Base-by-base conservation (phyloP, 2,329 filamentous ascomycete species). In the Corniculantispora saksenae region DNA sequence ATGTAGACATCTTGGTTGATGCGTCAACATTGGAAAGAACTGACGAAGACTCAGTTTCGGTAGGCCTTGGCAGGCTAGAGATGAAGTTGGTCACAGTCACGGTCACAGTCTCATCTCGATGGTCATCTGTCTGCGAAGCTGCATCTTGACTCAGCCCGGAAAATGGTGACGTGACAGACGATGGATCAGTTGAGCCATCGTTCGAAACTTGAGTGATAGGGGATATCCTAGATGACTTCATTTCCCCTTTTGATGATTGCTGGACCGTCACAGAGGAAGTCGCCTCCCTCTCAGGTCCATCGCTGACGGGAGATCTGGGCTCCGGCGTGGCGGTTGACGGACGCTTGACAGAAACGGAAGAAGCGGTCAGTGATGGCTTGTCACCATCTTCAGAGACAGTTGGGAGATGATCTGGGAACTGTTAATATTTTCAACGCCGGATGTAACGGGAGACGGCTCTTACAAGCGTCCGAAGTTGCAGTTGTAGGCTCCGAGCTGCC, bases 1-100 rank as follows among this genome's bases (percentile, higher is more conserved):
- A 50, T 2, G 27, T 48, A 27, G 29, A 43, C 4, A 40, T 23
- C 2, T 5, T 55, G n/a, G n/a, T 12, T 25, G 50, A 32, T 3
- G 23, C 45, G 7, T 56, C 23, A 21, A 25, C 4, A 27, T 23
- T 25, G 8, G 60, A 38, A 19, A 38, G 12, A 3, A 51, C 15
- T 17, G 40, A n/a, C 17, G 43, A 21, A 32, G 48, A 51, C 19
- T 25, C 19, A 7, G 35, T n/a, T 51, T 10, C 32, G 19, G 61
- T 35, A 15, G 5, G 10, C 25, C 19, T 25, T n/a, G 51, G 32
- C 13, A 19, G 17, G 45, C 32, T 19, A 12, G 62, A 59, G 38
- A 53, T 13, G 40, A 59, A 51, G 35, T 47, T 54, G 43, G 62
- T 64, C 32, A 64, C 62, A 6, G 62, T 64, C 5, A 64, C 47